Conservation (phyloP, 2,329 filamentous ascomycete genomes). For the Venturia carpophila region DNA sequence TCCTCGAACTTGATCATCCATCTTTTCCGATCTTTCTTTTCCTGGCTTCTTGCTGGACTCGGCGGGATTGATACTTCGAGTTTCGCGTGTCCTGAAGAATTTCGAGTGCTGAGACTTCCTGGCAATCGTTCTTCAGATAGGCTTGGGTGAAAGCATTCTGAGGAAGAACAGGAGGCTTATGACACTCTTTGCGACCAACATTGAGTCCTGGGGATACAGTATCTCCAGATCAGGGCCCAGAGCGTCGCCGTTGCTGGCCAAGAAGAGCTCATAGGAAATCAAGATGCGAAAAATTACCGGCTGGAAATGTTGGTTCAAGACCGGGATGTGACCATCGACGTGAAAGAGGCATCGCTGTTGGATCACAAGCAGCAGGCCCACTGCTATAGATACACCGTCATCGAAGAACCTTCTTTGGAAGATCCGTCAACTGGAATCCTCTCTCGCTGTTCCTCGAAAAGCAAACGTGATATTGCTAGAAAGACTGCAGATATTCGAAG, state of each 20-base stretch:
- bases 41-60: not conserved
- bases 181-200: too few species aligned
- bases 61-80: not conserved
- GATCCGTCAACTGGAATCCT: not conserved
- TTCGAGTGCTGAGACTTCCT: not conserved
- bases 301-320: not conserved
- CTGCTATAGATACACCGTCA: not conserved
- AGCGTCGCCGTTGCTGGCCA: too few species aligned
- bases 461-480: not conserved
- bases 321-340: not conserved
- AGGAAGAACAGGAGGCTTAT: not conserved
- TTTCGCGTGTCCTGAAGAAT: not conserved
- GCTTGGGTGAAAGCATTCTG: too few species aligned
- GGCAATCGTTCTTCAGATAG: not conserved
- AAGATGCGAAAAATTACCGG: not conserved
- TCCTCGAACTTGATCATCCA: not conserved
- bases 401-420: not conserved
- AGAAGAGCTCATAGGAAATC: not conserved
- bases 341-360: not conserved
- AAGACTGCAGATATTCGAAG: not conserved
- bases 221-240: too few species aligned
- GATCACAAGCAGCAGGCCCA: not conserved
- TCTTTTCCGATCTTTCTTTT: not conserved
- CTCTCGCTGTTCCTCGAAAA: not conserved
- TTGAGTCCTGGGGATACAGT: too few species aligned